Evolutionary conservation across 257 asterid genomes (phyloP), one percentile per base, ranked within the genome.

Genomic region (Solanum okadae): DNA sequence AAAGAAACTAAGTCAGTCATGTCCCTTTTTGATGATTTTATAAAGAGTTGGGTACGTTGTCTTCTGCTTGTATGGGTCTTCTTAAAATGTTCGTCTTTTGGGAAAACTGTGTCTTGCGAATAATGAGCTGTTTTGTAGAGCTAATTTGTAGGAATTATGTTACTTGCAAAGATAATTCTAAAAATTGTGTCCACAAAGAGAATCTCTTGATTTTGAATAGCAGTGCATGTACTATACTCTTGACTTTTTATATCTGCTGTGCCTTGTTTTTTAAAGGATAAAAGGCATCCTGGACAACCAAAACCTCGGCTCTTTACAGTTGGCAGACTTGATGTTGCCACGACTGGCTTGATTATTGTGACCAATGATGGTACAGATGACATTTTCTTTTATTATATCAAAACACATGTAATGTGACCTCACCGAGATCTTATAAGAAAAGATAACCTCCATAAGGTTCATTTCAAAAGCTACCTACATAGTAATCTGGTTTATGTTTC

Each of bases 261-360:
- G 88, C 49, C 84, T 38, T 85, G 89, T 59, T 67, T 88, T 34
- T 73, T 59, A 63, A 90, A 97, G 99, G 90, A 78, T 89, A 96
- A 91, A 92, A 93, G 90, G 87, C 91, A 94, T 88, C 94, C 96
- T 23, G 98, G 98, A 89, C 87, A 89, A 70, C 98, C 99, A 81
- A 91, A 89, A 85, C 99, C 98, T 34, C 94, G 99, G 38, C 95
- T 97, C 46, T 97, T 96, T 88, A 97, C 99, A 23, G 99, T 96
- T 90, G 99, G 99, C 70, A 98, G 99, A 31, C 99, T 97, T 92
- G 99, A 97, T 91, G 99, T 97, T 90, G 94, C 93, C 90, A 97
- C 99, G 22, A 94, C 98, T 67, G 99, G 99, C 87, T 90, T 97
- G 90, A 95, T 97, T 86, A 90, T 97, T 86, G 98, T 97, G 93